Conservation (phyloP, 1,139 yeast genomes). For the Nakaseomyces nivariensis region DNA sequence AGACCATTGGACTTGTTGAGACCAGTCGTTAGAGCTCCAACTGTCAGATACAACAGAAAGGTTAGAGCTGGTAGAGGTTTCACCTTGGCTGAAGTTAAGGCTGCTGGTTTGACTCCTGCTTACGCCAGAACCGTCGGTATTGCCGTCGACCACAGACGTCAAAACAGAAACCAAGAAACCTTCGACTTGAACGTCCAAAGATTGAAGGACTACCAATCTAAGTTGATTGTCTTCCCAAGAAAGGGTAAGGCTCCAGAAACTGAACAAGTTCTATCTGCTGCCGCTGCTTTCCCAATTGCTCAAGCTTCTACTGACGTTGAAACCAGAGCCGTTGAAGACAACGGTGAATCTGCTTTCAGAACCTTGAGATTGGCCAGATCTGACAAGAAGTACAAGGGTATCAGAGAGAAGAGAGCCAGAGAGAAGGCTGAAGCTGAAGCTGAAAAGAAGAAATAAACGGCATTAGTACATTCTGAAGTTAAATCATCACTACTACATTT, state of each 20-base stretch:
- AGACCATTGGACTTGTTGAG: conserved; percentile 93
- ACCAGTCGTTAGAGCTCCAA: conserved; percentile 98
- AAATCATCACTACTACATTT: conserved; percentile 4
- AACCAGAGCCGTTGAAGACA: conserved; percentile 90
- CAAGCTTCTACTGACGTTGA: conserved; percentile 64
- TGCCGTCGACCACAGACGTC: conserved; percentile 99
- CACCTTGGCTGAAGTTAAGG: conserved; percentile 96
- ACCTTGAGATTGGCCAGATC: conserved; percentile 94
- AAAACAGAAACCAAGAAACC: conserved; percentile 94
- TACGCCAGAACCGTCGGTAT: conserved; percentile 98
- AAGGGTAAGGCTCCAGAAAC: conserved; percentile 72
- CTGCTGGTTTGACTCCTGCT: conserved; percentile 90
- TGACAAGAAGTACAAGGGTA: conserved; percentile 87
- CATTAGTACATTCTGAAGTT: conserved; percentile 1
- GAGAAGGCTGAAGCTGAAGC: conserved; percentile 99
- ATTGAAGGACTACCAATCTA: conserved; percentile 91
- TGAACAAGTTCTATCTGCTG: conserved; percentile 62
- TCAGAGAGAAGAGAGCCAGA: conserved; percentile 94
- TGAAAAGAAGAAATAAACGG: conserved; percentile 88
- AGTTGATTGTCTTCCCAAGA: conserved; percentile 93
- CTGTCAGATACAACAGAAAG: conserved; percentile 98
- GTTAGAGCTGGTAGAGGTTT: conserved; percentile 99
- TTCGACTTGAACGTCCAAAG: conserved; percentile 92
- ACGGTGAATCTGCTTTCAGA: conserved; percentile 69
- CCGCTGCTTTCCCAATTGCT: conserved; percentile 86